Percentiles rank a stretch among this genome's conserved stretches.
phyloP scores from a whole-genome alignment of 257 asterid genomes.

The Jacaranda copaia region DNA sequence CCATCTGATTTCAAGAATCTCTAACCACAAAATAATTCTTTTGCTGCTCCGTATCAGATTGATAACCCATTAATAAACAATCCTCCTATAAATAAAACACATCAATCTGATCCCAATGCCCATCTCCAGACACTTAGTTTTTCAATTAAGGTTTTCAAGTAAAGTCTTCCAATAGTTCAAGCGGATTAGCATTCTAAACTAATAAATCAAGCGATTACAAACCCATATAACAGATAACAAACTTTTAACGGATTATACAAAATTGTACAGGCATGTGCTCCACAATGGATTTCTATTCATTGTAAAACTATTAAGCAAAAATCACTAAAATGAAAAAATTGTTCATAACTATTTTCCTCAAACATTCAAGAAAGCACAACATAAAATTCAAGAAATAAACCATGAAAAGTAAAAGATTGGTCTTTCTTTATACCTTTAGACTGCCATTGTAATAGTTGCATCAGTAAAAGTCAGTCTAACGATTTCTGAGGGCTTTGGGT shows the following conservation, averaged over 20 bases:
- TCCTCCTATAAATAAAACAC: constrained; percentile 13
- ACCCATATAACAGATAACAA: constrained; percentile 38
- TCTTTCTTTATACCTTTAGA: constrained; percentile 43
- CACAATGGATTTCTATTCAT: constrained; percentile 30
- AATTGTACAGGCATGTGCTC: constrained; percentile 31
- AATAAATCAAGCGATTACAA: constrained; percentile 39
- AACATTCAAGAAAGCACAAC: constrained; percentile 36
- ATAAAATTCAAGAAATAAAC: constrained; percentile 30
- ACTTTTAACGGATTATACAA: constrained; percentile 31
- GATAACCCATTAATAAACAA: constrained; percentile 33
- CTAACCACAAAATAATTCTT: constrained; percentile 18
- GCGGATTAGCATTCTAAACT: constrained; percentile 26
- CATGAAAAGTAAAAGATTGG: constrained; percentile 6
- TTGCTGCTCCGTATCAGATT: constrained; percentile 30
- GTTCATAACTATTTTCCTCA: constrained; percentile 15
- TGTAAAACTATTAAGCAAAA: constrained; percentile 29
- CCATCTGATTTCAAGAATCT: constrained; percentile 36
- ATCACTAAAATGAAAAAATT: not conserved
- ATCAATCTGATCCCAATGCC: constrained; percentile 3
- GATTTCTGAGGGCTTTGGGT: constrained; percentile 37
- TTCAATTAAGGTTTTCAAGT: constrained; percentile 36
- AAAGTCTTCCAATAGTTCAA: constrained; percentile 30
- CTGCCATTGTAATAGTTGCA: constrained; percentile 51
- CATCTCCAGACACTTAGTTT: constrained; percentile 19
- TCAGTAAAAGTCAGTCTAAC: constrained; percentile 33